Percentiles rank a stretch among this genome's conserved stretches.
Conservation (phyloP, 1,139 yeast species). For the Suhomyces anneliseae region DNA sequence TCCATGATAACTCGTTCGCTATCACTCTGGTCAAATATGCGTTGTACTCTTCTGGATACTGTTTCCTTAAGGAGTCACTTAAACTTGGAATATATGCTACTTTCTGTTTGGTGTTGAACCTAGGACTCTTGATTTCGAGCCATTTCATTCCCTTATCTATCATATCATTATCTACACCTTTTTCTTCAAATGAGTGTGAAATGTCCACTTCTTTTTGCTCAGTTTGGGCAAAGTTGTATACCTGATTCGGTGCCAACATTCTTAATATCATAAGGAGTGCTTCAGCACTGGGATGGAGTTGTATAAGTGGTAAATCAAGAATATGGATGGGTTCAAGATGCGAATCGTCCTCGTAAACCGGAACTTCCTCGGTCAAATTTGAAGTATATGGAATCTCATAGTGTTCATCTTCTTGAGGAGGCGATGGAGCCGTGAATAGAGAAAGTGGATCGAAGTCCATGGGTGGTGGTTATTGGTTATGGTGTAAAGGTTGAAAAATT, state of each 20-base stretch:
- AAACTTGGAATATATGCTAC: constrained; percentile 30
- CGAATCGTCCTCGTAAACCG: constrained; percentile 18
- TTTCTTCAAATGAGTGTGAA: constrained; percentile 23
- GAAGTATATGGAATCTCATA: not conserved
- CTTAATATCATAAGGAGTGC: constrained; percentile 48
- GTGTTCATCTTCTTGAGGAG: constrained; percentile 3
- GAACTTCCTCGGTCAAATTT: not conserved
- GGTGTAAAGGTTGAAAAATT: not conserved
- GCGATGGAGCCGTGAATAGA: constrained; percentile 32
- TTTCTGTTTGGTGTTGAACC: constrained; percentile 26
- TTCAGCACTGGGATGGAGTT: constrained; percentile 47
- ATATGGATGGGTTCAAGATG: constrained; percentile 47
- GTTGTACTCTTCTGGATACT: constrained; percentile 30
- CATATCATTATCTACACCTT: constrained; percentile 23
- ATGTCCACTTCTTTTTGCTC: constrained; percentile 17
- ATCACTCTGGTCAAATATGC: constrained; percentile 69
- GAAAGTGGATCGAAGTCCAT: constrained; percentile 48
- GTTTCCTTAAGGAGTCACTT: constrained; percentile 23
- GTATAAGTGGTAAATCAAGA: constrained; percentile 65
- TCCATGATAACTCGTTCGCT: constrained; percentile 56
- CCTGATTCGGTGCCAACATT: constrained; percentile 51
- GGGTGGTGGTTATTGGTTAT: not conserved
- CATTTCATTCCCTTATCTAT: constrained; percentile 36
- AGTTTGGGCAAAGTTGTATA: constrained; percentile 53
- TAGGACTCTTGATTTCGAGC: constrained; percentile 38